These are phyloP conservation scores for Vigna trinervia DNA, from an alignment of 306 rosid species.

Conservation along the genomic window DNA sequence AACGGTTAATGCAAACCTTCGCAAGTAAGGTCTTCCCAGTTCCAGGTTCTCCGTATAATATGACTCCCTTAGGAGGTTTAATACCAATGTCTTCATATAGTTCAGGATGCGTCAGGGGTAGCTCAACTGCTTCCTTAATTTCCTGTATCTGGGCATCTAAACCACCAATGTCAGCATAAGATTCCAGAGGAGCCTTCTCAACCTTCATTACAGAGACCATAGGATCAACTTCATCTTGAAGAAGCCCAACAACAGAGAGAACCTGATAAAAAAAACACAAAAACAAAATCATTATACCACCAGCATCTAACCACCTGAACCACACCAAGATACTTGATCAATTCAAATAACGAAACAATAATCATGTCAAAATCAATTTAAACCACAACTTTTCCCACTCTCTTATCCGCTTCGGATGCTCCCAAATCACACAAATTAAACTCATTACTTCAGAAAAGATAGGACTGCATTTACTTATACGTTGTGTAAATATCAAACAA, in stretches of 20 bases:
- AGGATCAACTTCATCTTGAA: slow-evolving; percentile 99
- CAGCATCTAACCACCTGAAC: slow-evolving; percentile 33
- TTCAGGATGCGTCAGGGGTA: slow-evolving; percentile 96
- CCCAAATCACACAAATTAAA: not conserved
- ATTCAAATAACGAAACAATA: slow-evolving; percentile 1
- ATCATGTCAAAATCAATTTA: slow-evolving; percentile 4
- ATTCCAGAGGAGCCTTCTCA: slow-evolving; percentile 97
- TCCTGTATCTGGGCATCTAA: slow-evolving; percentile 97
- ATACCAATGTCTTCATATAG: slow-evolving; percentile 97
- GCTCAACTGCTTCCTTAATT: slow-evolving; percentile 98
- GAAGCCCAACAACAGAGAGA: slow-evolving; percentile 97
- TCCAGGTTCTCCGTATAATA: slow-evolving; percentile 95
- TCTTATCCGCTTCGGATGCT: not conserved
- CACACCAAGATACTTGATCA: not conserved
- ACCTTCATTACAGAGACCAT: slow-evolving; percentile 87
- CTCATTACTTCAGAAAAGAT: not conserved
- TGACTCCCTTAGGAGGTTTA: slow-evolving; percentile 97
- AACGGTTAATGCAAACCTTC: slow-evolving; percentile 57
- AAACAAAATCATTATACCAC: slow-evolving; percentile 21
- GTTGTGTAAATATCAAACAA: not conserved
- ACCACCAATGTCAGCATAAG: slow-evolving; percentile 99
- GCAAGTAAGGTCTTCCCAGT: slow-evolving; percentile 99
- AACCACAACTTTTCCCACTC: not conserved
- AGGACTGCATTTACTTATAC: not conserved
- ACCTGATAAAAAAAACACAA: slow-evolving; percentile 56